A percentile compares a stretch with the other conserved stretches of the same genome.
Evolutionary conservation across 768 basidiomycete genomes (phyloP).

Genomic region (Aureoboletus auriporus): DNA sequence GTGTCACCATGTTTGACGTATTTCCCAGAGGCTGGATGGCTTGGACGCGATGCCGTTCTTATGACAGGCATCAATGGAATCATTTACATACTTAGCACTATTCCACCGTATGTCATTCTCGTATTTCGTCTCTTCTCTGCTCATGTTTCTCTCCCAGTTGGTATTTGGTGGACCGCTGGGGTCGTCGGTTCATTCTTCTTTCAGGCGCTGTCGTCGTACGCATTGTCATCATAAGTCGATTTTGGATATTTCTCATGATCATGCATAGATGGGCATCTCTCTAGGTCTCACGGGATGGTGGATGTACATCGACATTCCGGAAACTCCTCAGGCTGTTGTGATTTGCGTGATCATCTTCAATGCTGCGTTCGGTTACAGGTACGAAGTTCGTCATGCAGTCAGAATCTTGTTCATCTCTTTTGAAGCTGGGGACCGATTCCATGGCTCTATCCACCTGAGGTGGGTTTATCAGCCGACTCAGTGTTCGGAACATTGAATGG

Average conservation of each 20-base stretch:
- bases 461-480: conserved; percentile 22
- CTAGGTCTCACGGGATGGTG: conserved; percentile 85
- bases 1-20: conserved; percentile 4
- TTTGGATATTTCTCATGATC: conserved; percentile 3
- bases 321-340: conserved; percentile 86
- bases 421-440: conserved; percentile 80
- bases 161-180: conserved; percentile 92
- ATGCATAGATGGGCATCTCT: conserved; percentile 70
- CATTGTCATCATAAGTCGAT: conserved; percentile 7
- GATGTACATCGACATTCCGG: conserved; percentile 85
- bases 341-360: conserved; percentile 89
- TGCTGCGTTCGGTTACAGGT: conserved; percentile 89
- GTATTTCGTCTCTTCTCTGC: conserved; percentile 2
- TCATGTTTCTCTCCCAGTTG: conserved; percentile 48
- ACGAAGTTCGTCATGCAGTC: conserved; percentile 5
- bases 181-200: conserved; percentile 80
- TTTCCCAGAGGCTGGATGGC: conserved; percentile 83
- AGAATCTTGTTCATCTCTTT: conserved; percentile 1
- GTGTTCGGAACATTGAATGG: neutral
- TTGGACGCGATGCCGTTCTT: conserved; percentile 86
- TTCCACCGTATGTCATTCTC: conserved; percentile 68
- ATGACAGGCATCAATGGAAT: conserved; percentile 95
- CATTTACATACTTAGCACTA: conserved; percentile 73
- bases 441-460: conserved; percentile 87
- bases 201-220: conserved; percentile 78